These are phyloP conservation scores for Cornus controversa DNA, from an alignment of 148 eudicot genomes.

Conservation along the genomic window DNA sequence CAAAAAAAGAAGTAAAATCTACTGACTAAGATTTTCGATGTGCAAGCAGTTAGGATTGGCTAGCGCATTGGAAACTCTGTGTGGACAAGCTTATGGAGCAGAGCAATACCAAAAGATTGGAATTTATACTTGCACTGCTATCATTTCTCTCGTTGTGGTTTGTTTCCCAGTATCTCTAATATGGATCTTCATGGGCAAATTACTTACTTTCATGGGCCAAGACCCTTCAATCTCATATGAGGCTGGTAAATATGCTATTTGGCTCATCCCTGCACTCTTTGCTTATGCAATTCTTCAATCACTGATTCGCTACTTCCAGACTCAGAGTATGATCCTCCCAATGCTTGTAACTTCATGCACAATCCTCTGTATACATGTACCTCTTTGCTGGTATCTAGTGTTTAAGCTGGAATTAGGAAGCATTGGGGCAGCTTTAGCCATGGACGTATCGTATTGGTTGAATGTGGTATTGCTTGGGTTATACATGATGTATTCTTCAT, in stretches of 20 bases:
- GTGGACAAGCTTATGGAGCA: conserved; percentile 57
- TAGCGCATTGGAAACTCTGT: conserved; percentile 44
- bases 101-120: conserved; percentile 38
- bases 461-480: conserved; percentile 32
- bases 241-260: conserved; percentile 27
- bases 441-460: conserved; percentile 39
- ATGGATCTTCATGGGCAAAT: conserved; percentile 42
- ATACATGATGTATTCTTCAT: conserved; percentile 34
- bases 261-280: conserved; percentile 32
- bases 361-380: conserved; percentile 27
- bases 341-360: conserved; percentile 29
- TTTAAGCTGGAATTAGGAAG: conserved; percentile 28
- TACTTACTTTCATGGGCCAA: conserved; percentile 28
- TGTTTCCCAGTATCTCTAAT: conserved; percentile 31
- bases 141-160: conserved; percentile 11
- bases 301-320: conserved; percentile 27
- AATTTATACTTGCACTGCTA: conserved; percentile 11
- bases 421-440: conserved; percentile 37
- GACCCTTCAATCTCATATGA: conserved; percentile 32
- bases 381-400: conserved; percentile 42
- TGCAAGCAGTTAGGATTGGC: conserved; percentile 36
- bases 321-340: conserved; percentile 36
- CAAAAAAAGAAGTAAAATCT: too few species aligned
- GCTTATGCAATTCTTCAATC: conserved; percentile 28
- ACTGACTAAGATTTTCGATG: too few species aligned